Evolutionary conservation across 805 yeast genomes (phyloP).

Genomic region (Spathaspora passalidarum): DNA sequence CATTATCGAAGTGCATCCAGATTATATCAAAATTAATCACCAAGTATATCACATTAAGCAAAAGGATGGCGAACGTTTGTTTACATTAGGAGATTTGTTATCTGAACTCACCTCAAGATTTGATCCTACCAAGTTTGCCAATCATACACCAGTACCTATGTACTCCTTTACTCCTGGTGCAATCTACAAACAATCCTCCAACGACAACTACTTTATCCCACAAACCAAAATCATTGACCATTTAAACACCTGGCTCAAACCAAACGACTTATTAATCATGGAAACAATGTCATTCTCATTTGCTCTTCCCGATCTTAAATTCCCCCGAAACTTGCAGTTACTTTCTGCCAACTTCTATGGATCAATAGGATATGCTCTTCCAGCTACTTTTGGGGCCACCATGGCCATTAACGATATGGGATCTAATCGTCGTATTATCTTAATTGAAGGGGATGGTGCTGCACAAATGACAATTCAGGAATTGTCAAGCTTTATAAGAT

Average conservation of each 20-base stretch:
- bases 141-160: conserved; percentile 14
- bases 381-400: conserved; percentile 80
- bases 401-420: conserved; percentile 63
- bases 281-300: conserved; percentile 87
- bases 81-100: conserved; percentile 31
- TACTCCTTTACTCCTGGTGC: conserved; percentile 12
- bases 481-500: conserved; percentile 59
- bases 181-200: conserved; percentile 6
- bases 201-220: conserved; percentile 13
- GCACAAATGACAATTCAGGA: conserved; percentile 95
- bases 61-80: conserved; percentile 22
- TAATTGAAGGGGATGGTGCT: conserved; percentile 90
- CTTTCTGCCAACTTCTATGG: conserved; percentile 74
- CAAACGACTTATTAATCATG: conserved; percentile 68
- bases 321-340: conserved; percentile 51
- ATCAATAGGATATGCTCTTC: conserved; percentile 87
- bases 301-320: conserved; percentile 63
- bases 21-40: conserved; percentile 36
- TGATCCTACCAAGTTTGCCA: conserved; percentile 9
- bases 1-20: conserved; percentile 40
- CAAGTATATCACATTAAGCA: conserved; percentile 20
- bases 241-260: conserved; percentile 40
- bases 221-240: conserved; percentile 35
- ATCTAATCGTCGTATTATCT: conserved; percentile 52
- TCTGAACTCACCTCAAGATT: conserved; percentile 19